Evolutionary conservation across 2,329 filamentous ascomycete genomes (phyloP).

Genomic region (Trichoderma sp.): DNA sequence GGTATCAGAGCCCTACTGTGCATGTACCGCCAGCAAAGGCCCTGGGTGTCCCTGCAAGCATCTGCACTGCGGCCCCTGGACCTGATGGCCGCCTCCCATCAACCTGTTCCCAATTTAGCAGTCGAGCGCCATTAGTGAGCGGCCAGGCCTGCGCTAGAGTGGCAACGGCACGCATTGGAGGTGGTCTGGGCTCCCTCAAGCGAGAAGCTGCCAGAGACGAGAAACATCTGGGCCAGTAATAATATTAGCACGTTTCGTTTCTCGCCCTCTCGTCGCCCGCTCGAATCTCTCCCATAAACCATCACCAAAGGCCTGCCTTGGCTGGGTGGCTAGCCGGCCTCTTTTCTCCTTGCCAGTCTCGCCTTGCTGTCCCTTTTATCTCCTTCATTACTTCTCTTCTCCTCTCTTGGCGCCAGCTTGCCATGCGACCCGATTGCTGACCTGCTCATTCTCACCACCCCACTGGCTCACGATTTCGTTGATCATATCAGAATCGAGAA

Average conservation of each 20-base stretch:
- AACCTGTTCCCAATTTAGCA: conserved; percentile 30
- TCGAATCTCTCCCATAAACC: conserved; percentile 18
- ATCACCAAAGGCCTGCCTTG: conserved; percentile 22
- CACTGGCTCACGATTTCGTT: conserved; percentile 2
- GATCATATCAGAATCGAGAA: not conserved
- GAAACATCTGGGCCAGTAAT: conserved; percentile 20
- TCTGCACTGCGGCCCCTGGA: conserved; percentile 4
- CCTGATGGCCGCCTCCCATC: conserved; percentile 24
- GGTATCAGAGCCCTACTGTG: not conserved
- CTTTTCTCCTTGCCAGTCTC: not conserved
- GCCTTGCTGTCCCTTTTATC: not conserved
- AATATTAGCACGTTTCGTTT: conserved; percentile 26
- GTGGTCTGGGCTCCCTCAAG: conserved; percentile 24
- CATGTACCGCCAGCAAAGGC: not conserved
- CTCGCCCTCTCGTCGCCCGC: conserved; percentile 2
- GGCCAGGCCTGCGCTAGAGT: conserved; percentile 26
- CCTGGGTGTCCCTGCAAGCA: conserved; percentile 15
- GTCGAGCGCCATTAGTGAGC: conserved; percentile 28
- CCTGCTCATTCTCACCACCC: not conserved
- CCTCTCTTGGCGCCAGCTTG: not conserved
- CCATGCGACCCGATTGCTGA: not conserved
- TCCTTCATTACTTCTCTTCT: not conserved
- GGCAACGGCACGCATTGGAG: conserved; percentile 19
- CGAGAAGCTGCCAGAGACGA: conserved; percentile 25
- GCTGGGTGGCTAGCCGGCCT: conserved; percentile 23